Evolutionary conservation across 2,329 filamentous ascomycete genomes (phyloP).

Genomic region (Ambrosiella beaveri): DNA sequence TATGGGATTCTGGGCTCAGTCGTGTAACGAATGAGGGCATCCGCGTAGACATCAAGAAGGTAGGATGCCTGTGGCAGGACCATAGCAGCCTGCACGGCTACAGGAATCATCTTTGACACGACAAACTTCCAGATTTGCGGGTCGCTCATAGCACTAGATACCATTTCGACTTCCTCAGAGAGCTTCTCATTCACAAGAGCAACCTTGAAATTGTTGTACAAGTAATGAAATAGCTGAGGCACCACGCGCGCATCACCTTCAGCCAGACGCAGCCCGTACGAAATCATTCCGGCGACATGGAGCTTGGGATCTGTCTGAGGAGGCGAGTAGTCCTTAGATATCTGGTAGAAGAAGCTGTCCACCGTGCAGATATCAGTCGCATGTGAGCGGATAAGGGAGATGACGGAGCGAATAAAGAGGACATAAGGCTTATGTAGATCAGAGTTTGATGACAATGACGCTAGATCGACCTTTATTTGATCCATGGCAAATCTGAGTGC

Average conservation of each 20-base stretch:
- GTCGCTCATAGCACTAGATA: constrained; percentile 30
- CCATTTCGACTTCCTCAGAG: constrained; percentile 27
- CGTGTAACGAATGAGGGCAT: constrained; percentile 23
- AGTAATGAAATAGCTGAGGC: constrained; percentile 37
- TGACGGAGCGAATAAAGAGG: constrained; percentile 32
- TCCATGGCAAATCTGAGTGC: constrained; percentile 33
- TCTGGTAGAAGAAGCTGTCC: constrained; percentile 39
- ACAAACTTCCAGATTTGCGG: constrained; percentile 28
- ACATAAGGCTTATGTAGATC: constrained; percentile 30
- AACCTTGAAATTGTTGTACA: constrained; percentile 40
- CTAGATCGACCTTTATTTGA: constrained; percentile 35
- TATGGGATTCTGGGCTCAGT: neutral
- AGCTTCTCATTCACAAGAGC: constrained; percentile 33
- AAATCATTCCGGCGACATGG: constrained; percentile 36
- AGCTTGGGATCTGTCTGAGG: constrained; percentile 37
- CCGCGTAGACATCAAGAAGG: constrained; percentile 32
- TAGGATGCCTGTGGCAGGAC: constrained; percentile 25
- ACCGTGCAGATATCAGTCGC: constrained; percentile 35
- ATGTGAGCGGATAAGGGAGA: constrained; percentile 37
- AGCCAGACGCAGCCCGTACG: constrained; percentile 36
- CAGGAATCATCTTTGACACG: constrained; percentile 35
- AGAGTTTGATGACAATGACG: constrained; percentile 20
- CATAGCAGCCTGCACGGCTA: constrained; percentile 27
- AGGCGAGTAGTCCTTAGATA: constrained; percentile 38
- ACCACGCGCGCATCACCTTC: constrained; percentile 32